Evolutionary conservation across 441 rosid genomes (phyloP), one percentile per base, ranked within the genome.

Genomic region (Erysimum cheiri): DNA sequence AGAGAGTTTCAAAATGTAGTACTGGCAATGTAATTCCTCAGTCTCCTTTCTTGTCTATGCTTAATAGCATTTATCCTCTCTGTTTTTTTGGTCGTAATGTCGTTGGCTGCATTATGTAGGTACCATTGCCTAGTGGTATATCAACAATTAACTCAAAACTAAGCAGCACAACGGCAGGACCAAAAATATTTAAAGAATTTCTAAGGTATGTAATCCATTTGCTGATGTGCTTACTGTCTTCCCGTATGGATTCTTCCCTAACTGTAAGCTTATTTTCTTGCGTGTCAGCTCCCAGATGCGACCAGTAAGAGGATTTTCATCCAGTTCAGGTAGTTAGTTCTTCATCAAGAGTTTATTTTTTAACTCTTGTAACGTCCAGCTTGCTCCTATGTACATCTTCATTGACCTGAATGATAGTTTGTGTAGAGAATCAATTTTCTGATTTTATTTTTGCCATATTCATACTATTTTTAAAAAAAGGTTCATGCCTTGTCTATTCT

Each of bases 281-380:
- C 12, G 7, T 81, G 52, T 74, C 85, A 91, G 98, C 78, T 81
- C 85, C 56, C 82, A 77, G 70, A 67, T 67, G 61, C 81, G 72
- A 33, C 77, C 77, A 71, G 80, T 64, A 60, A 88, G 95, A 83
- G 96, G 87, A 53, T 91, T 81, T 82, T 78, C 98, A 55, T 85
- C 98, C 46, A 83, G 81, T 71, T 83, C 98, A 78, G 97, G 97
- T 91, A 70, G 19, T 69, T 46, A 55, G 24, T 5, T 62, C 32
- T 29, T 62, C 64, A 54, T 60, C 60, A 19, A 0, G 5, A 29
- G 31, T 46, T 69, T 55, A 9, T n/a, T 13, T 19, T 35, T 29
- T 61, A 24, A 12, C 11, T 28, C 36, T 62, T 54, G 1, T 36
- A 37, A 10, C 69, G 35, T 61, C 41, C 44, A 28, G 58, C 62